phyloP scores from a whole-genome alignment of 2,329 filamentous ascomycete genomes.

The Fusarium annulatum region DNA sequence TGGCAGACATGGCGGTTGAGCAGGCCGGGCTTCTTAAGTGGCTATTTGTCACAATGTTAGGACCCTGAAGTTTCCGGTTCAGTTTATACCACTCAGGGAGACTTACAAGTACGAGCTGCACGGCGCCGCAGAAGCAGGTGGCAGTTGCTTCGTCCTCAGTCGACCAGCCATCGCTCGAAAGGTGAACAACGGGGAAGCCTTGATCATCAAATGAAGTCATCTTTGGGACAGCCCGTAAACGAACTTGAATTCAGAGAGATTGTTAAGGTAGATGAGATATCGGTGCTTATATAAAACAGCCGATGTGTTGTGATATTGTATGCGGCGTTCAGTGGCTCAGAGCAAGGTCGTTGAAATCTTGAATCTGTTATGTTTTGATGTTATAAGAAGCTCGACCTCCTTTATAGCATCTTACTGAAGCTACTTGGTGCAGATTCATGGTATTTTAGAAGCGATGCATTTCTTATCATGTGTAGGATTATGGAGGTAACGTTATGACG shows the following conservation, averaged over 20 bases:
- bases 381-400: neutral
- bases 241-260: neutral
- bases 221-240: neutral
- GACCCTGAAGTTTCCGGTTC: neutral
- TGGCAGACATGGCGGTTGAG: neutral
- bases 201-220: constrained; percentile 3
- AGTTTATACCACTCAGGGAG: accelerated
- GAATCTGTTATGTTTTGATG: neutral
- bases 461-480: neutral
- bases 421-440: too few species aligned
- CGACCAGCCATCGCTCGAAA: constrained; percentile 3
- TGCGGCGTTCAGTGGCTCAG: neutral
- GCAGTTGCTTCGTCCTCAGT: constrained; percentile 1
- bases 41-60: neutral
- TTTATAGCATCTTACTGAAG: neutral
- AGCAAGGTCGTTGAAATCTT: neutral
- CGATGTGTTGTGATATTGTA: neutral
- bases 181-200: neutral
- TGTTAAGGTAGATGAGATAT: neutral
- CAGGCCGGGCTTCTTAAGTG: neutral
- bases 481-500: neutral
- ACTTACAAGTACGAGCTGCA: neutral
- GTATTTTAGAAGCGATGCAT: neutral
- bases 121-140: neutral
- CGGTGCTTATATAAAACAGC: neutral